A percentile compares a stretch with the other conserved stretches of the same genome.
Conservation (phyloP, 2,329 filamentous ascomycete species). For the Didymella pinodella region DNA sequence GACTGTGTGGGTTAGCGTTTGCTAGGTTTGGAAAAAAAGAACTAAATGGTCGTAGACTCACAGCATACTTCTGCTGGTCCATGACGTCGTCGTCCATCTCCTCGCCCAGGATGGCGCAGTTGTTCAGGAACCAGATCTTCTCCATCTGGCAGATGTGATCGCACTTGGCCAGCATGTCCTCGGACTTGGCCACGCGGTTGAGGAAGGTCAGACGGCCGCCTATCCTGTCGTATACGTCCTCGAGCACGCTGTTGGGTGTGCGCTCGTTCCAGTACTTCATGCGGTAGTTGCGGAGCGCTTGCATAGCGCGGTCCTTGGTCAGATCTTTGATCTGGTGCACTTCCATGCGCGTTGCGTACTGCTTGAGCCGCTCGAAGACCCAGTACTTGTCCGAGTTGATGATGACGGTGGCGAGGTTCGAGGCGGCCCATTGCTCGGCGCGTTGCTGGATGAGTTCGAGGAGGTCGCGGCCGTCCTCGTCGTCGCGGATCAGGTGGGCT, state of each 20-base stretch:
- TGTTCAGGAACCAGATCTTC: slow-evolving; percentile 81
- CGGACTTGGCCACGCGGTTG: slow-evolving; percentile 86
- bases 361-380: slow-evolving; percentile 95
- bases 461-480: slow-evolving; percentile 90
- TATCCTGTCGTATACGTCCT: slow-evolving; percentile 83
- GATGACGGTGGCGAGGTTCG: slow-evolving; percentile 87
- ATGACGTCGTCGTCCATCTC: slow-evolving; percentile 97
- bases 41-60: slow-evolving; percentile 53
- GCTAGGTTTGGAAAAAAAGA: too few species aligned
- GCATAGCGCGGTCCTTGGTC: slow-evolving; percentile 77
- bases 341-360: slow-evolving; percentile 92
- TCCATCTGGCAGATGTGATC: slow-evolving; percentile 74
- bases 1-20: slow-evolving; percentile 61
- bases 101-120: slow-evolving; percentile 75
- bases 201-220: slow-evolving; percentile 89
- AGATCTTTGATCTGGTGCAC: slow-evolving; percentile 87
- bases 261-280: slow-evolving; percentile 75
- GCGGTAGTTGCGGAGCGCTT: slow-evolving; percentile 81
- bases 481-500: slow-evolving; percentile 87
- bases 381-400: slow-evolving; percentile 99
- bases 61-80: slow-evolving; percentile 95
- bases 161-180: slow-evolving; percentile 81
- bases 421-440: slow-evolving; percentile 94
- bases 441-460: slow-evolving; percentile 94
- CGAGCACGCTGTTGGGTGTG: slow-evolving; percentile 64